Evolutionary conservation across 2,329 filamentous ascomycete species (phyloP).

Genomic region (Alternaria hordeiaustralica): DNA sequence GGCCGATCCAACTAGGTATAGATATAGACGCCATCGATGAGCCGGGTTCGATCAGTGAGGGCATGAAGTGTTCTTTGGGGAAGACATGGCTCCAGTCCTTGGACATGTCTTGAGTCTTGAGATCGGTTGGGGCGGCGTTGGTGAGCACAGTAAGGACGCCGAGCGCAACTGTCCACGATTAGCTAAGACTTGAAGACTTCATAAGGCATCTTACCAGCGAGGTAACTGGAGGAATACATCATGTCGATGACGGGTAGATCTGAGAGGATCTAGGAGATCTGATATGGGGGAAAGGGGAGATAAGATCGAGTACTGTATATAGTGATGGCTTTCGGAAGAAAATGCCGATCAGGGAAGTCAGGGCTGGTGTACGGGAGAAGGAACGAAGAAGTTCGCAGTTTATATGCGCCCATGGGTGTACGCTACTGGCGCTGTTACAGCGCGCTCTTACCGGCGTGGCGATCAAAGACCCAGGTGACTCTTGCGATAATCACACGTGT

Average conservation of each 20-base stretch:
- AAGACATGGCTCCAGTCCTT: constrained; percentile 3
- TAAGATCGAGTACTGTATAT: neutral
- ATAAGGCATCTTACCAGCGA: neutral
- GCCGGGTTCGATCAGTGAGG: neutral
- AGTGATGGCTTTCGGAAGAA: neutral
- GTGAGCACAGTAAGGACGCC: neutral
- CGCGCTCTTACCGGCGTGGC: neutral
- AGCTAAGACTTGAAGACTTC: neutral
- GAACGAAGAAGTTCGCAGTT: neutral
- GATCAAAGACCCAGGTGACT: neutral
- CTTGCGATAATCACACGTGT: neutral
- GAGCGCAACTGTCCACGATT: neutral
- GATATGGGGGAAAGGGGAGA: no score
- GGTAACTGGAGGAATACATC: neutral
- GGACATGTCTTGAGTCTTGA: neutral
- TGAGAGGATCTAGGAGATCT: neutral
- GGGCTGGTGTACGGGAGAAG: neutral
- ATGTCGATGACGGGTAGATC: neutral
- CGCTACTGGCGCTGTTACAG: neutral
- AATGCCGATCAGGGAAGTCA: neutral
- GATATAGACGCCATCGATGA: neutral
- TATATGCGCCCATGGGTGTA: neutral
- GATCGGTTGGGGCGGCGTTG: neutral
- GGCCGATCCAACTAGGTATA: neutral
- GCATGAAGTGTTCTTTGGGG: neutral